Conservation (phyloP, 441 rosid genomes). For the Syzygium malaccense region DNA sequence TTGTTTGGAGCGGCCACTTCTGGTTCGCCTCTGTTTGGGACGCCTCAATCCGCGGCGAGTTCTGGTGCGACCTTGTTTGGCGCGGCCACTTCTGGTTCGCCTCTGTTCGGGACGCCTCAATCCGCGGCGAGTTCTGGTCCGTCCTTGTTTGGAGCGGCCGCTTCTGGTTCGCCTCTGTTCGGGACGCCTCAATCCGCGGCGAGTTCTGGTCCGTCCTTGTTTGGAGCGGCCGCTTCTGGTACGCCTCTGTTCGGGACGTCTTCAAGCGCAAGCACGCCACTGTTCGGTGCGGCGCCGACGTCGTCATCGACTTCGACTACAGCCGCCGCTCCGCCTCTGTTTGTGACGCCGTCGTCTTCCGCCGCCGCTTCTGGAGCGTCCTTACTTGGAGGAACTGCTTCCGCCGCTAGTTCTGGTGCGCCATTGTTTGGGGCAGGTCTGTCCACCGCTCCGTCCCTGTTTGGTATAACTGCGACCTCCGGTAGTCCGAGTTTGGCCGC, state of each 20-base stretch:
- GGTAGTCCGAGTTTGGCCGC: not conserved
- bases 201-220: conserved; percentile 3
- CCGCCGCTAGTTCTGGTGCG: conserved; percentile 12
- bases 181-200: not conserved
- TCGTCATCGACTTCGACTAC: conserved; percentile 1
- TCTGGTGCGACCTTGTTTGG: conserved; percentile 14
- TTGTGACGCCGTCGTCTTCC: not conserved
- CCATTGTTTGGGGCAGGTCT: conserved; percentile 20
- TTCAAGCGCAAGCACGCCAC: conserved; percentile 4
- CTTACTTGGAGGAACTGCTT: conserved; percentile 15
- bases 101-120: not conserved
- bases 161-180: not conserved
- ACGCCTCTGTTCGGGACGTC: not conserved
- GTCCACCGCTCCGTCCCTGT: conserved; percentile 5
- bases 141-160: conserved; percentile 9
- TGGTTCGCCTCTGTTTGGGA: not conserved
- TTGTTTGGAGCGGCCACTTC: not conserved
- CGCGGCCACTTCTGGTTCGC: not conserved
- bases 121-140: not conserved
- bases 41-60: not conserved
- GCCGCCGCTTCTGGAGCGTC: not conserved
- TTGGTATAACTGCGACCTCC: not conserved
- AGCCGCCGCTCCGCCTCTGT: conserved; percentile 10
- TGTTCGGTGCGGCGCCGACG: conserved; percentile 1
- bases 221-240: conserved; percentile 4